Base-by-base conservation (phyloP, 169 alveolate species). In the Eimeria necatrix region DNA sequence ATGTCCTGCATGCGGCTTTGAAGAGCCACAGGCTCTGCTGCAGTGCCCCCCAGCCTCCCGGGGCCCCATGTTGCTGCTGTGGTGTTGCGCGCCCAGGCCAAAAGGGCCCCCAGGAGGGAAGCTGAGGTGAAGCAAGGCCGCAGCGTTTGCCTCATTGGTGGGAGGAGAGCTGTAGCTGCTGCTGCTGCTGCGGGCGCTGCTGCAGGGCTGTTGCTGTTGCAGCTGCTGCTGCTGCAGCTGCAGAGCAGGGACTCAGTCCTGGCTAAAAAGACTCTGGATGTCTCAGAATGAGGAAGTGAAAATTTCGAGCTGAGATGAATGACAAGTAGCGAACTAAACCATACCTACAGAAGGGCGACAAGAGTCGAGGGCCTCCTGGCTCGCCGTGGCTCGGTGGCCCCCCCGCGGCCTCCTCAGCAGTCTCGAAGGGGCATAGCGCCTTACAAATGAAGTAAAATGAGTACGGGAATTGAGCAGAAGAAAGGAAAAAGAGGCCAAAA, bases 181-280 rank as follows among this genome's bases (percentile, higher is more conserved):
- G 53, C 81, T 71, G 81, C 51, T 71, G 81, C 81, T 71, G 74
- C 74, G 16, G 74, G 16, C 24, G 74, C 74, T n/a, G 7, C 1
- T 22, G 52, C 81, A 2, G 41, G 24, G 81, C 81, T 26, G 81
- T 20, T n/a, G 74, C 84, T 32, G 8, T 26, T 41, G 59, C 56
- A 41, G 59, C 84, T 71, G 53, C 76, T 64, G 81, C 81, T 71
- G 53, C 53, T 73, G 84, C 81, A 32, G 81, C 52, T 26, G 81
- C 51, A 32, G 5, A 48, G 81, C n/a, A 56, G 32, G 32, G 14
- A 22, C 46, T 26, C 32, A 14, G 18, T 73, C 41, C 41, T 32
- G 41, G 41, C 41, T 32, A 32, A 32, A 32, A 32, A 32, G 41
- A 32, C 41, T 32, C 41, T 32, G 41, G 41, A 32, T 32, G 41